Evolutionary conservation across 768 basidiomycete species (phyloP), one percentile per base, ranked within the genome.

Genomic region (Solioccasus polychromus): DNA sequence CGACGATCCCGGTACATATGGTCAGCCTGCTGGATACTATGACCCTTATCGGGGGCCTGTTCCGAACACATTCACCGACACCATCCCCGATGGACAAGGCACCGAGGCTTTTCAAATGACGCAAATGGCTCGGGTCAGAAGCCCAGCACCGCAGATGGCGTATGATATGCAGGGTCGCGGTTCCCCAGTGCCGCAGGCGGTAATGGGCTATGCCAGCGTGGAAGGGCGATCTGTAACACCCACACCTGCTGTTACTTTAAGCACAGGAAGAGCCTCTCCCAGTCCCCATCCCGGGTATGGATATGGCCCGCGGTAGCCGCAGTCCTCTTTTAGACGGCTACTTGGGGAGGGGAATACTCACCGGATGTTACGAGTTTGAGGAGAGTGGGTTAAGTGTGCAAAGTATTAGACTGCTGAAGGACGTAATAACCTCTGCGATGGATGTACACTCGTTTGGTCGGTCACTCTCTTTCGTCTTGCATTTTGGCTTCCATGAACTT

Each of bases 31-130:
- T 1, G 71, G 67, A 28, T 91, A 80, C 61, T 87, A 88, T 54
- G 90, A 92, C 63, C 89, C 89, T 18, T 92, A 92, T 63, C 75
- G 77, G 22, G 86, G 85, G 2, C 84, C 88, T n/a, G 69, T 84
- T 17, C 84, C 85, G 6, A 76, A 76, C 40, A 74, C 85, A 2
- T 73, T 89, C 38, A 71, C 75, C 37, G 77, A 82, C 28, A 47
- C 54, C 24, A 26, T 54, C 2, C 10, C 64, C 3, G 64, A 64
- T 34, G 59, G 44, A 2, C 58, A 60, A n/a, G 68, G 64, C 15
- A 59, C 70, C 37, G 87, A 90, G 60, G 74, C 78, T 4, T 85
- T 86, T 39, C 83, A 85, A 17, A 89, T 90, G 88, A 87, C 78
- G 1, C 82, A 85, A 58, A 74, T 83, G 74, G 56, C 65, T 4